Base-by-base conservation (phyloP, 495 filamentous ascomycete species). In the Penicillium fimorum region DNA sequence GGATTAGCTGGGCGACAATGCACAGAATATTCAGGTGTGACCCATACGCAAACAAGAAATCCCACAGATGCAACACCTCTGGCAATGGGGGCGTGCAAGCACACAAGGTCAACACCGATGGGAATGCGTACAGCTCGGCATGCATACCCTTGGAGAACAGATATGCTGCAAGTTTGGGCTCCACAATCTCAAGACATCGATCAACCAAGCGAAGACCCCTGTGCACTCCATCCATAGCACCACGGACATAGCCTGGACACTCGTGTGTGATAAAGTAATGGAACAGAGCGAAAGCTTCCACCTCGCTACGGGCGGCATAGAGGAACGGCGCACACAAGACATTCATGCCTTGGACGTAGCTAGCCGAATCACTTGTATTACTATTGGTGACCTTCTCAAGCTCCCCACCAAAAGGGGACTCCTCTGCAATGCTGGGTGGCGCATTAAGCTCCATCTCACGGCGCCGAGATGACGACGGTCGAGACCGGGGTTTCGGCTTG, bases 311-410 rank as follows among this genome's bases (percentile, higher is more conserved):
- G 17, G 94, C 92, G 3, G 92, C 91, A 71, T 99, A 99, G 41
- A 97, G 80, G 63, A 99, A 97, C 0, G 94, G 95, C 9, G 94
- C 94, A 35, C 90, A 92, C n/a, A 98, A 83, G n/a, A 97, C 93
- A 67, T 97, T 98, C 94, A 98, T 97, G 55, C 94, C 94, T 68
- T 99, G 94, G 5, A 97, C 95, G 68, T 99, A 99, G 50, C 89
- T 90, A 12, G 89, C 88, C 13, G 86, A 81, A 56, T 88, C 86
- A 15, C 74, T 75, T 2, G 78, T 73, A 20, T 69, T 71, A 10
- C 61, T 40, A 13, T 46, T 59, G 6, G 38, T 44, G 12, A 17
- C 24, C 15, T 55, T 60, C 3, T 53, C 48, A 18, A 57, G 38
- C 22, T 55, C 55, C 18, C 58, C 37, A 4, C 55, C 45, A 25